Percentiles rank a stretch among this genome's conserved stretches.
These are phyloP conservation scores for Spinacia oleracea DNA, from an alignment of 179 eudicot species.

Conservation along the genomic window DNA sequence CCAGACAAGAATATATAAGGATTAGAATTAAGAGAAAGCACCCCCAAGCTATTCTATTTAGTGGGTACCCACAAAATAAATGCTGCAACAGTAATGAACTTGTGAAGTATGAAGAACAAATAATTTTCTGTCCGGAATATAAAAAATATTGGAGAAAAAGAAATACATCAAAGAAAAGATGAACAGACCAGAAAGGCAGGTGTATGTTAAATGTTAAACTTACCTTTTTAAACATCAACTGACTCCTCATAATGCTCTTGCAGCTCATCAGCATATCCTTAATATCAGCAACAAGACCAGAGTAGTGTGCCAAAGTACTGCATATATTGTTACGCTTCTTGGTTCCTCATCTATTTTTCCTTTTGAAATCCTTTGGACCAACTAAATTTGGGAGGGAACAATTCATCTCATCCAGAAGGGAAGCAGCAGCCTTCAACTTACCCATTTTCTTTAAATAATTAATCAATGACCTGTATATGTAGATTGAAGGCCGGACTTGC, in stretches of 20 bases:
- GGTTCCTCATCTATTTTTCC: slow-evolving; percentile 36
- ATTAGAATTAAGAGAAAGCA: not conserved
- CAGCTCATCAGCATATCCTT: not conserved
- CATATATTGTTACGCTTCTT: not conserved
- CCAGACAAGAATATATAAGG: not conserved
- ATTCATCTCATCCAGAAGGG: slow-evolving; percentile 64
- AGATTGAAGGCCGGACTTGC: slow-evolving; percentile 58
- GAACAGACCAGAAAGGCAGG: not conserved
- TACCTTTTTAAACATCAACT: slow-evolving; percentile 1
- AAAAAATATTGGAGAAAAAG: not conserved
- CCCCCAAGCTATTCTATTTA: no score
- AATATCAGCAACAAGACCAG: not conserved
- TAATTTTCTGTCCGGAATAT: not conserved
- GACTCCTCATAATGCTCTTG: not conserved
- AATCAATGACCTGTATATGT: slow-evolving; percentile 71
- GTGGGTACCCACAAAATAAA: not conserved
- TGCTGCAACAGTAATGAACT: not conserved
- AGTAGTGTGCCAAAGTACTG: not conserved
- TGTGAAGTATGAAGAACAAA: not conserved
- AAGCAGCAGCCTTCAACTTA: slow-evolving; percentile 50
- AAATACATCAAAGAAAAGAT: not conserved
- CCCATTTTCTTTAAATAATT: slow-evolving; percentile 61
- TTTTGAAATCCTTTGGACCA: slow-evolving; percentile 68
- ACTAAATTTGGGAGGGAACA: slow-evolving; percentile 44
- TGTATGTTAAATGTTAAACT: not conserved